Percentiles rank a stretch among this genome's conserved stretches.
Evolutionary conservation across 345 rosid species (phyloP).

Genomic region (Citrus glauca): DNA sequence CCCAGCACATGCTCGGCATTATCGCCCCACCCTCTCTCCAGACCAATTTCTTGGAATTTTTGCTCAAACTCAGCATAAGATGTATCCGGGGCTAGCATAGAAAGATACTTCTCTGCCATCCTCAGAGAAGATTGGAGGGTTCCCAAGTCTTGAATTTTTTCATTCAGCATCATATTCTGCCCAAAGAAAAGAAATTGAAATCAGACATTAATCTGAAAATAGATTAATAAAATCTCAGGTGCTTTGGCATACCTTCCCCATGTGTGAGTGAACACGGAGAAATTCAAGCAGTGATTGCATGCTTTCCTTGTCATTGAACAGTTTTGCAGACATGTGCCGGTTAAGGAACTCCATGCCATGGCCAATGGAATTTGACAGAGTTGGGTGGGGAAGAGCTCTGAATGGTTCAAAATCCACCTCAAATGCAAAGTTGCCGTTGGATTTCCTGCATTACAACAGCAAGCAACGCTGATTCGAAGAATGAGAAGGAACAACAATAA

Average conservation of each 20-base stretch:
- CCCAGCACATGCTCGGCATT: conserved; percentile 69
- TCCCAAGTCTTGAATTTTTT: conserved; percentile 54
- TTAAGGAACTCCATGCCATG: conserved; percentile 96
- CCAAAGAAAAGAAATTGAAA: not conserved
- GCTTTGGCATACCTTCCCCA: conserved; percentile 57
- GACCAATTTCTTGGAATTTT: conserved; percentile 85
- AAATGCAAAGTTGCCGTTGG: conserved; percentile 72
- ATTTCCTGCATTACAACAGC: conserved; percentile 28
- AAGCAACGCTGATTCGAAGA: not conserved
- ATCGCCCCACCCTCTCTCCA: conserved; percentile 95
- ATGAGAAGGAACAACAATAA: not conserved
- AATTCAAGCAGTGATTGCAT: conserved; percentile 83
- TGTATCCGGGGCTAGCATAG: conserved; percentile 42
- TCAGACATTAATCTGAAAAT: not conserved
- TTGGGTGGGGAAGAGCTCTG: conserved; percentile 86
- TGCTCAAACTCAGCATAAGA: conserved; percentile 54
- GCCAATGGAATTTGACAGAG: conserved; percentile 79
- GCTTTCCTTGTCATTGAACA: conserved; percentile 92
- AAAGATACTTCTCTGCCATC: conserved; percentile 81
- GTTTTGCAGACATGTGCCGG: conserved; percentile 87
- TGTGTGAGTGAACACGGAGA: conserved; percentile 66
- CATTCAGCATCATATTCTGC: conserved; percentile 81
- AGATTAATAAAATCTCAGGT: too few relatives aligned
- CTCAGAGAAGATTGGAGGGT: conserved; percentile 65
- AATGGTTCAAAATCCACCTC: conserved; percentile 97